Evolutionary conservation across 2,329 filamentous ascomycete species (phyloP).

Genomic region (Mycocentrospora acerina): DNA sequence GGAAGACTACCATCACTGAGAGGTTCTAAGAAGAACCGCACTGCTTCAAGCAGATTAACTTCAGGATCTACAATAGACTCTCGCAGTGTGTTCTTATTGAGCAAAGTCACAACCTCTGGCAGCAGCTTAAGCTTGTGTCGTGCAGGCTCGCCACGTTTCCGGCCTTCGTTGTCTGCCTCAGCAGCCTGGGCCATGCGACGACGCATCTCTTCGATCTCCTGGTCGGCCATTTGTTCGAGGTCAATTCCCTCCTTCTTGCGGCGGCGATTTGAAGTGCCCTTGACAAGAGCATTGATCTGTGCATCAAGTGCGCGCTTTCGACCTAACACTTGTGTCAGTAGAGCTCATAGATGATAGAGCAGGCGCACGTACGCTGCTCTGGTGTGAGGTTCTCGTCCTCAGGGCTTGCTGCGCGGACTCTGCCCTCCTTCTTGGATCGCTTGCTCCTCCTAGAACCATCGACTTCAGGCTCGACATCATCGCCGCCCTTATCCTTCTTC

Average conservation of each 20-base stretch:
- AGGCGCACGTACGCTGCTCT: slow-evolving; percentile 67
- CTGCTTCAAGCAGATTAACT: slow-evolving; percentile 89
- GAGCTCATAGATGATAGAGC: not conserved
- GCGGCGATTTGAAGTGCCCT: slow-evolving; percentile 72
- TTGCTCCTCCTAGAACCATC: slow-evolving; percentile 57
- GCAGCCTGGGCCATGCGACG: slow-evolving; percentile 89
- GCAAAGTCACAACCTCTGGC: slow-evolving; percentile 81
- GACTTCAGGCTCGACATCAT: slow-evolving; percentile 52
- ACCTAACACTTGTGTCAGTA: slow-evolving; percentile 41
- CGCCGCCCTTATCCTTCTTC: slow-evolving; percentile 52
- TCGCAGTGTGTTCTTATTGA: slow-evolving; percentile 87
- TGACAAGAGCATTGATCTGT: slow-evolving; percentile 84
- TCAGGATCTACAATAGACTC: slow-evolving; percentile 88
- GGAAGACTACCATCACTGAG: slow-evolving; percentile 91
- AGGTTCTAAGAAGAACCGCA: slow-evolving; percentile 96
- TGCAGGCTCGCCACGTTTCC: slow-evolving; percentile 76
- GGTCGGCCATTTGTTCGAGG: slow-evolving; percentile 85
- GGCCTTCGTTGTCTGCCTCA: slow-evolving; percentile 79
- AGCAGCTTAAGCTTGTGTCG: slow-evolving; percentile 92
- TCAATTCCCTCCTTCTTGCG: slow-evolving; percentile 89
- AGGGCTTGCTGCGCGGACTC: slow-evolving; percentile 38
- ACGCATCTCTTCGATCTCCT: slow-evolving; percentile 84
- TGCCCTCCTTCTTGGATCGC: slow-evolving; percentile 46
- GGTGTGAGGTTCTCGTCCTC: slow-evolving; percentile 73
- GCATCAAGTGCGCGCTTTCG: slow-evolving; percentile 80